phyloP scores from a whole-genome alignment of 371 early-diverging fungal species.

The Gilbertella persicaria region DNA sequence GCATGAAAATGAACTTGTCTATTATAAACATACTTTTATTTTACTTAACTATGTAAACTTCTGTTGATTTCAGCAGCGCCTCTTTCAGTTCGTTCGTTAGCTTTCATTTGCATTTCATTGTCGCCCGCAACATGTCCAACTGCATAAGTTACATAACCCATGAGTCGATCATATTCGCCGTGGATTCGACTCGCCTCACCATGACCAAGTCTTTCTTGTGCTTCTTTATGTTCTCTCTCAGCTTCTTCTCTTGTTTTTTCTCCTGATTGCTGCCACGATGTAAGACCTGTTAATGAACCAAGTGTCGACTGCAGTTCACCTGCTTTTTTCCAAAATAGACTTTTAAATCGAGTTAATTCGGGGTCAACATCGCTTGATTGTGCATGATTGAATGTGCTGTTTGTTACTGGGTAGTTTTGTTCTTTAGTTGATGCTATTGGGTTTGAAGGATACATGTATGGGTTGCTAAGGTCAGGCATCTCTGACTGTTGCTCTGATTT shows the following conservation, averaged over 20 bases:
- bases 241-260: constrained; percentile 26
- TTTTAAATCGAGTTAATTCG: constrained; percentile 23
- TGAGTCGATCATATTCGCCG: constrained; percentile 44
- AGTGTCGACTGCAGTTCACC: constrained; percentile 35
- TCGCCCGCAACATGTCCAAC: constrained; percentile 48
- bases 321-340: constrained; percentile 35
- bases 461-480: constrained; percentile 15
- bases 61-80: constrained; percentile 33
- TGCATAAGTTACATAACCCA: constrained; percentile 35
- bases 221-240: constrained; percentile 27
- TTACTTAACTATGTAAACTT: too few relatives aligned
- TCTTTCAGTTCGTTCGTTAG: constrained; percentile 24
- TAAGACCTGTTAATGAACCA: constrained; percentile 29
- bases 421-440: not conserved
- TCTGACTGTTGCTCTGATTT: not conserved
- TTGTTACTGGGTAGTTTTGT: not conserved
- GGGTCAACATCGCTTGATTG: constrained; percentile 22
- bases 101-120: constrained; percentile 41
- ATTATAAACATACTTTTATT: too few relatives aligned
- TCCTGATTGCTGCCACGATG: constrained; percentile 30
- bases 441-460: constrained; percentile 11
- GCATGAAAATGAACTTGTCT: too few relatives aligned
- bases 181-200: constrained; percentile 40
- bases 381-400: not conserved
- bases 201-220: constrained; percentile 17